Evolutionary conservation across 2,329 filamentous ascomycete genomes (phyloP), one percentile per base, ranked within the genome.

Genomic region (Pseudocercospora musae): DNA sequence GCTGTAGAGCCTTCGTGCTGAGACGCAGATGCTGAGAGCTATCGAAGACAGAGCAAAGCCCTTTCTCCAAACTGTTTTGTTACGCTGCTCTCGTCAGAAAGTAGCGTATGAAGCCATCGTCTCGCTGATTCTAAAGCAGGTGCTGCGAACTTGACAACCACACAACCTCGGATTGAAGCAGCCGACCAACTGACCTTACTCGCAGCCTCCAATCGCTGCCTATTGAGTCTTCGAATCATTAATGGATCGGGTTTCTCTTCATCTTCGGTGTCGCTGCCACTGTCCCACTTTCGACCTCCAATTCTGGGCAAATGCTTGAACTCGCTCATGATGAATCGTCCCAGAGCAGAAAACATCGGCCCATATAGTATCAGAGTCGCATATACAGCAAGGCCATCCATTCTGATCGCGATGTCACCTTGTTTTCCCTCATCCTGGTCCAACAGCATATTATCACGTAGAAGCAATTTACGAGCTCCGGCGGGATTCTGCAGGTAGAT

Each of bases 141-240:
- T 1, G 93, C 91, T 1, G 91, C 92, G 74, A 98, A 96, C 75
- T 98, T 98, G 69, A 98, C 89, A 25, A 97, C 83, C 3, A 95
- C 89, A 72, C 94, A 96, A 3, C 91, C 89, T 58, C 92, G 84
- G 33, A 96, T 87, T 25, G 84, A 84, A 13, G 92, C 90, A 11
- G 90, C 91, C 25, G 92, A 93, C 91, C 92, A 96, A 3, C 94
- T 80, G 3, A 96, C 76, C 15, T 84, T 84, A 54, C 83, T 79
- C 9, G 77, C 72, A 64, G 78, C 82, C 74, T 95, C 90, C 72
- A 82, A 56, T 73, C 73, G 27, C 75, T 73, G 57, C 88, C 84
- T 61, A 74, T 73, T 75, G 78, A 78, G 71, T 5, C 72, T 66
- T n/a, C 62, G 56, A 9, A 62, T 50, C 5, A 58, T 52, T 4